Base-by-base conservation (phyloP, 495 filamentous ascomycete genomes). In the Trichoderma parareesei region DNA sequence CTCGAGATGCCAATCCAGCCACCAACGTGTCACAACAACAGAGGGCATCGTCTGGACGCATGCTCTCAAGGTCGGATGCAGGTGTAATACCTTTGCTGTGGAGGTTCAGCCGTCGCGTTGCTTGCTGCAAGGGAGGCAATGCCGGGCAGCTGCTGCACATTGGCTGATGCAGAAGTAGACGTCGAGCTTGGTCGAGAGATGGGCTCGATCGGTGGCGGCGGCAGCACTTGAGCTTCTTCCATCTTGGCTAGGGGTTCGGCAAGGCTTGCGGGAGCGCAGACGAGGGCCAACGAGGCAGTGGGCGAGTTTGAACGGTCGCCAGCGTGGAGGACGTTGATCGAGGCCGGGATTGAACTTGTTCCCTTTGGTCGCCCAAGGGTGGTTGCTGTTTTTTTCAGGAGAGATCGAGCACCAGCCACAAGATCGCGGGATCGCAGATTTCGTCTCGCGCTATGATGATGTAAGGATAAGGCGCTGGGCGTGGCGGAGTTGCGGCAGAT, bases 51-150 rank as follows among this genome's bases (percentile, higher is more conserved):
- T 49, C 27, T 27, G 27, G 27, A 27, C 27, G 27, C 27, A 18
- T 18, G 46, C 16, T 49, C 20, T 49, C 46, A 49, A 49, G 33
- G 0, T 2, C 37, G 46, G 18, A 20, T 46, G 46, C 57, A 38
- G 16, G 16, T 42, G 20, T 14, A 27, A 33, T 64, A 92, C 89
- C 89, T 85, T 69, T 84, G 71, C 75, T 87, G 88, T 64, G 85
- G 84, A 69, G 86, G 85, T 67, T 68, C 75, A 42, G 83, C 81
- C 62, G 82, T 77, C 37, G 85, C 83, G 60, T 82, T 84, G 67
- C 85, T 78, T 55, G 84, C 83, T 62, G 88, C 86, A 68, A 92
- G 78, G 38, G 85, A 80, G 18, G 88, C 80, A 5, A 88, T 75
- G 9, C 79, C 80, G 13, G 86, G 84, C n/a, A 88, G 79, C 27